A percentile compares a stretch with the other conserved stretches of the same genome.
phyloP scores from a whole-genome alignment of 306 rosid species.

The Betula pendula region DNA sequence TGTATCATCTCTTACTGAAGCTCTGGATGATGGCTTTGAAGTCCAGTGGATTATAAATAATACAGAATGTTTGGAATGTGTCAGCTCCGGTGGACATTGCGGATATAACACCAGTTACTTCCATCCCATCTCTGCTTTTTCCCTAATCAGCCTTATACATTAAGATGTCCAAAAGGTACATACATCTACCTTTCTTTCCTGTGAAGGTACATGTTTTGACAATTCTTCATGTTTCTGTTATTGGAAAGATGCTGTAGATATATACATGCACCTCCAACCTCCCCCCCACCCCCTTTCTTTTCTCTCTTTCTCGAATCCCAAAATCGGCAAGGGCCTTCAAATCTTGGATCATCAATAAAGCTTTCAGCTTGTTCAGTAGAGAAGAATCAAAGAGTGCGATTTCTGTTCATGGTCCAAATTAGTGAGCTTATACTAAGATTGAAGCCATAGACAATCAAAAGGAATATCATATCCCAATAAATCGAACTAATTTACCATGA shows the following conservation, averaged over 20 bases:
- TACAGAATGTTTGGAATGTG: not conserved
- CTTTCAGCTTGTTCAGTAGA: too few species aligned
- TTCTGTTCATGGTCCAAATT: slow-evolving; percentile 1
- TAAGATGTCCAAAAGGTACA: not conserved
- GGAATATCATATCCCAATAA: not conserved
- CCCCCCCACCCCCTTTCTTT: too few species aligned
- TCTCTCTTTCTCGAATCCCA: too few species aligned
- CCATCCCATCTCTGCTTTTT: not conserved
- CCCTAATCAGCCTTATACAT: too few species aligned
- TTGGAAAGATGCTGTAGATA: too few species aligned
- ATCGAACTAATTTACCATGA: not conserved
- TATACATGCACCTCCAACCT: too few species aligned
- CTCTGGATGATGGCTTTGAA: not conserved
- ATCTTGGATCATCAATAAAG: too few species aligned
- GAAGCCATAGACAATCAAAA: not conserved
- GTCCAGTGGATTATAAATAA: not conserved
- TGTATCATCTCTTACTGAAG: not conserved
- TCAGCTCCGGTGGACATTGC: not conserved
- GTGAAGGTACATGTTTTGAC: not conserved
- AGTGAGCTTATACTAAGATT: not conserved
- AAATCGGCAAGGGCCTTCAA: too few species aligned
- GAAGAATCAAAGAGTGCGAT: not conserved
- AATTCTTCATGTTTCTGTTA: not conserved
- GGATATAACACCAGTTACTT: not conserved
- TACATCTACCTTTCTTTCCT: not conserved